These are phyloP conservation scores for Clausena lansium DNA, from an alignment of 345 rosid species.

Conservation along the genomic window DNA sequence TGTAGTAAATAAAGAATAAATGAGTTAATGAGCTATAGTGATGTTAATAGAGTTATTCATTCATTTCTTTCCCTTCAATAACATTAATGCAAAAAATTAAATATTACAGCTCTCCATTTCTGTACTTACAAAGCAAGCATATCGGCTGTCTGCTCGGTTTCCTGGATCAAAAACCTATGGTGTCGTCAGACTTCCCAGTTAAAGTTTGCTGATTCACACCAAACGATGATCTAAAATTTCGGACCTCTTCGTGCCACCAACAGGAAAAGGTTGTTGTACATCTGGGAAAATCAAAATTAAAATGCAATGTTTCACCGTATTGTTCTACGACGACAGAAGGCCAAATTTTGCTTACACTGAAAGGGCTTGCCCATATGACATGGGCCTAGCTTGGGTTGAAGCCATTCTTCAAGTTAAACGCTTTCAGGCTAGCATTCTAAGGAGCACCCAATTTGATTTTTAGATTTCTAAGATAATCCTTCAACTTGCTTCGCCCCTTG, in stretches of 20 bases:
- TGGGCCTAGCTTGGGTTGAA: not conserved
- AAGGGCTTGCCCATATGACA: not conserved
- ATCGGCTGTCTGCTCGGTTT: not conserved
- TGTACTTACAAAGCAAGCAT: not conserved
- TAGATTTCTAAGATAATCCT: no score
- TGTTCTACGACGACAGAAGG: no score
- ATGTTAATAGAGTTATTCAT: slow-evolving; percentile 1
- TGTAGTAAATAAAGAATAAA: not conserved
- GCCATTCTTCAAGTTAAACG: not conserved
- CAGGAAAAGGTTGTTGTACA: no score
- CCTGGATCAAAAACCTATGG: not conserved
- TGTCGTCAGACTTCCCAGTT: not conserved
- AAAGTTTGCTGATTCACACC: not conserved
- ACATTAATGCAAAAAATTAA: not conserved
- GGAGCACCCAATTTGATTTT: no score
- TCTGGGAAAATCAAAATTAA: not conserved
- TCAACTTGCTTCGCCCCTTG: no score
- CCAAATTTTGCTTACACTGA: no score
- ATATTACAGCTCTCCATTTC: not conserved
- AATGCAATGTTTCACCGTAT: not conserved
- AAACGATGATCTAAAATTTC: not conserved
- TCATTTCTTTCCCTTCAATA: not conserved
- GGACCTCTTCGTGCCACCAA: not conserved
- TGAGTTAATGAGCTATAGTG: not conserved
- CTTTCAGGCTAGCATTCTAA: no score